Evolutionary conservation across 2,329 filamentous ascomycete genomes (phyloP).

Genomic region (Thermomyces lanuginosus): DNA sequence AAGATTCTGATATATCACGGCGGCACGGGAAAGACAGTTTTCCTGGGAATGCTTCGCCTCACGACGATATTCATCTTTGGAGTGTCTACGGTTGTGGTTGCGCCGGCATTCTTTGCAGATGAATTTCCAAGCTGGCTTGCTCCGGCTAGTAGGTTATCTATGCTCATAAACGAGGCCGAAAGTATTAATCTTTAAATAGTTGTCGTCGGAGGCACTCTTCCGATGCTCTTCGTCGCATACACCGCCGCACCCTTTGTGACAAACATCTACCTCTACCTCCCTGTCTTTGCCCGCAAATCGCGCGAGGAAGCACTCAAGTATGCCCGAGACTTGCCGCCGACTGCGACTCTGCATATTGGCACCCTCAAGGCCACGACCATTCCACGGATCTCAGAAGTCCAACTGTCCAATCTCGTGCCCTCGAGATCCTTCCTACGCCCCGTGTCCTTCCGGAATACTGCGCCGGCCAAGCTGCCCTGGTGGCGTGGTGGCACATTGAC

Average conservation of each 20-base stretch:
- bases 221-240: conserved; percentile 48
- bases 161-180: conserved; percentile 5
- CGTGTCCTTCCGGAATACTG: conserved; percentile 25
- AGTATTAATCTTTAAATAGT: conserved; percentile 26
- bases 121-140: conserved; percentile 28
- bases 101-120: conserved; percentile 39
- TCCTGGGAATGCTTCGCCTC: conserved; percentile 54
- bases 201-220: conserved; percentile 44
- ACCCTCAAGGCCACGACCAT: conserved; percentile 32
- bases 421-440: conserved; percentile 21
- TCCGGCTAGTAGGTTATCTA: conserved; percentile 21
- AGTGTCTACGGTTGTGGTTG: conserved; percentile 48
- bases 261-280: conserved; percentile 53
- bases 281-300: conserved; percentile 46
- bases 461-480: conserved; percentile 20
- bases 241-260: conserved; percentile 55
- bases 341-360: conserved; percentile 28
- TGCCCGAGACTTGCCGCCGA: conserved; percentile 27
- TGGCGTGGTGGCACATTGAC: conserved; percentile 21
- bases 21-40: conserved; percentile 49
- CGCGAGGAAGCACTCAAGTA: conserved; percentile 31
- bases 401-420: conserved; percentile 25
- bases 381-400: conserved; percentile 26
- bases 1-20: conserved; percentile 57
- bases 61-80: conserved; percentile 53